Conservation (phyloP, 768 basidiomycete species). For the Amanita muscaria region DNA sequence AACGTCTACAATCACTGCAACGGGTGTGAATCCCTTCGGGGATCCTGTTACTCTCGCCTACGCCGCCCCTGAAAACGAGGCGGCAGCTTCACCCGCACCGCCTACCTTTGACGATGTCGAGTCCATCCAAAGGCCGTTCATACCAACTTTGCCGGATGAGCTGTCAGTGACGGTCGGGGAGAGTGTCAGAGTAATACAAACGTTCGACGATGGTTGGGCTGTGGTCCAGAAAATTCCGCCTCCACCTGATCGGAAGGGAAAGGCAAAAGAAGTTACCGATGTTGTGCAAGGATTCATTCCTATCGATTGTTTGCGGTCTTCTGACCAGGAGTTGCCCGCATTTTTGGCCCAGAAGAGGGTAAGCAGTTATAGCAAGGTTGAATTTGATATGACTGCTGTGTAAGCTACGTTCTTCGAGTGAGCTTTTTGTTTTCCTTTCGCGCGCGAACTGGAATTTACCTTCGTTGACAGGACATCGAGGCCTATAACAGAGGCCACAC, state of each 20-base stretch:
- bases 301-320: conserved; percentile 54
- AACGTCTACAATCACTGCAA: background rate
- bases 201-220: conserved; percentile 70
- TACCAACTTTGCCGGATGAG: conserved; percentile 51
- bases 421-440: no score
- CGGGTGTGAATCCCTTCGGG: background rate
- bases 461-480: no score
- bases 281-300: conserved; percentile 47
- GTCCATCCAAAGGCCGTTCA: conserved; percentile 46
- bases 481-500: no score
- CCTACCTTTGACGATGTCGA: conserved; percentile 34
- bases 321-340: conserved; percentile 35
- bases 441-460: no score
- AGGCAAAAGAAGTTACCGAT: conserved; percentile 8
- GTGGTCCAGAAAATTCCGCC: conserved; percentile 38
- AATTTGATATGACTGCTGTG: background rate
- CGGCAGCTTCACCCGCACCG: no score
- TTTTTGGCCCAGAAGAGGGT: conserved; percentile 44
- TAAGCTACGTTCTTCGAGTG: background rate
- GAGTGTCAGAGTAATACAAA: conserved; percentile 38
- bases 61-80: background rate
- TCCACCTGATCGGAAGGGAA: conserved; percentile 19
- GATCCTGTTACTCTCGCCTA: background rate
- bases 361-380: conserved; percentile 22
- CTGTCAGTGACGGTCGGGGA: conserved; percentile 44